Base-by-base conservation (phyloP, 75 land plant genomes). In the Selaginella tamariscina region DNA sequence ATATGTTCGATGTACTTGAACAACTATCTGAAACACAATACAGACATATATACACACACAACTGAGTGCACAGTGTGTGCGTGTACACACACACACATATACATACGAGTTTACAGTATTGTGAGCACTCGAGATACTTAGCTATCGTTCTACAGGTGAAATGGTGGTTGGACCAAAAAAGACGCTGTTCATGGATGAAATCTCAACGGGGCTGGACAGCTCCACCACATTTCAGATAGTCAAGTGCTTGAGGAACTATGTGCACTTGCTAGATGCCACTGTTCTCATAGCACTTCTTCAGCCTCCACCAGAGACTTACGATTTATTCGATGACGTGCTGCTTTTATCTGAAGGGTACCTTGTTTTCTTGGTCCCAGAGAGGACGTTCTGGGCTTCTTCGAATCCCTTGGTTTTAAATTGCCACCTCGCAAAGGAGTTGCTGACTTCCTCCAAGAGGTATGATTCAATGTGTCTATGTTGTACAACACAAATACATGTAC, bases 1-100 rank as follows among this genome's bases (percentile, higher is more conserved):
- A 70, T 30, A 64, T 70, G 28, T 68, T 70, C 20, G 39, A 70
- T 32, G 73, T 68, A 31, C 54, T 68, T 68, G 24, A 67, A 65
- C 26, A 67, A 67, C 32, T 33, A 2, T 21, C 24, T 0, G 2
- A 28, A 24, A 64, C 0, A 29, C 22, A 24, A 13, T 11, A 9
- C 11, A n/a, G 11, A 5, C 9, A 69, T 26, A 20, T 24, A 29
- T 31, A 32, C 21, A 30, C 31, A 31, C 27, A 30, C 27, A 30
- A 32, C 27, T 62, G 23, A 13, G 8, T 2, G 1, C 21, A n/a
- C 33, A 26, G 1, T 0, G 31, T 21, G 32, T 29, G 20, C 1
- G 29, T 70, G 64, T 66, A 26, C 79, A 49, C n/a, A 49, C 54
- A 11, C 20, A 11, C 54, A 49, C 54, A 20, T 11, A 11, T 49